Conservation (phyloP, 176 grass and related monocot genomes). For the Oryza longistaminata region DNA sequence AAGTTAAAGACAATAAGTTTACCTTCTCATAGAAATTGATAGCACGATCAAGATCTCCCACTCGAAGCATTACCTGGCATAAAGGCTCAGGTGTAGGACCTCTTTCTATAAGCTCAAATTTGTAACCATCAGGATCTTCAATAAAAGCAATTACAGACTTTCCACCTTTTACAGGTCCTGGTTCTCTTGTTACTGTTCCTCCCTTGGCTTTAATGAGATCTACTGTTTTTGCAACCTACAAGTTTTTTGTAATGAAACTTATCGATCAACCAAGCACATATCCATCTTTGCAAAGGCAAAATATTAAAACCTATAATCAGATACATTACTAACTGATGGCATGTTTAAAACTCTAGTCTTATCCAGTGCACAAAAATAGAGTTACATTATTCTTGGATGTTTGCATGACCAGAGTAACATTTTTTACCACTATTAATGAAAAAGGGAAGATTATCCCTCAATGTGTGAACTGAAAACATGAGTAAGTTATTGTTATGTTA, state of each 20-base stretch:
- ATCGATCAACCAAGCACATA: slow-evolving; percentile 10
- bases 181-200: slow-evolving; percentile 89
- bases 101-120: slow-evolving; percentile 94
- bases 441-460: neutral
- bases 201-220: slow-evolving; percentile 96
- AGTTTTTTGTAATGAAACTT: slow-evolving; percentile 29
- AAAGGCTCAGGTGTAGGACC: slow-evolving; percentile 86
- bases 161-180: slow-evolving; percentile 79
- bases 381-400: neutral
- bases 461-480: slow-evolving; percentile 17
- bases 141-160: slow-evolving; percentile 87
- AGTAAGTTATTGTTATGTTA: neutral
- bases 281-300: neutral
- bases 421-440: neutral
- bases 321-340: neutral
- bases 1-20: slow-evolving; percentile 19
- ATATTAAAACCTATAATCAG: neutral
- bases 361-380: neutral
- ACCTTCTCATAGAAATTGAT: slow-evolving; percentile 96
- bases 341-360: neutral
- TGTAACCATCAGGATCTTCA: slow-evolving; percentile 96
- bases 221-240: slow-evolving; percentile 84
- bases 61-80: slow-evolving; percentile 97
- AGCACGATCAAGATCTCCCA: slow-evolving; percentile 84
- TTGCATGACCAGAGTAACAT: neutral